These are phyloP conservation scores for Cladobotryum protrusum DNA, from an alignment of 2,329 filamentous ascomycete species.

Conservation along the genomic window DNA sequence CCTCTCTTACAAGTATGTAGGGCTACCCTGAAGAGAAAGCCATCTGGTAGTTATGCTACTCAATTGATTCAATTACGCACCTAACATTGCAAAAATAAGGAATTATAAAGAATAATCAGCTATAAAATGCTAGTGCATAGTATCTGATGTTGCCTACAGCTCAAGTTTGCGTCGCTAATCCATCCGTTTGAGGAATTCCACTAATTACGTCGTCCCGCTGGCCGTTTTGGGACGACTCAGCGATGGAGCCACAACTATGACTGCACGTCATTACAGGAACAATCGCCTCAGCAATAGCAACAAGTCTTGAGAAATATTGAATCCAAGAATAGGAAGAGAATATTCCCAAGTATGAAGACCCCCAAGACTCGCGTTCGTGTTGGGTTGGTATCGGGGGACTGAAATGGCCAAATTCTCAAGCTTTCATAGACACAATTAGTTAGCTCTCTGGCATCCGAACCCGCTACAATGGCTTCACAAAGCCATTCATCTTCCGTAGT, in stretches of 20 bases:
- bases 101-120: too few species aligned
- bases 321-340: neutral
- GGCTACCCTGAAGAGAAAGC: too few species aligned
- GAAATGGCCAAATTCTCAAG: too few species aligned
- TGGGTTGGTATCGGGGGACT: too few species aligned
- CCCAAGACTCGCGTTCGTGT: too few species aligned
- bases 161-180: neutral
- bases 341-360: too few species aligned
- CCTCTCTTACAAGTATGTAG: too few species aligned
- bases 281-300: too few species aligned
- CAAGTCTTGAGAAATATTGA: neutral
- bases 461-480: slow-evolving; percentile 10
- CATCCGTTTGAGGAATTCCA: neutral
- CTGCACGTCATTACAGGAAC: too few species aligned
- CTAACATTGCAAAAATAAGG: too few species aligned
- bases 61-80: too few species aligned
- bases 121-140: neutral
- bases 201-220: neutral
- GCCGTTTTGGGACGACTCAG: neutral
- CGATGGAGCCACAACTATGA: neutral
- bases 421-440: too few species aligned
- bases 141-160: neutral
- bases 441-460: neutral
- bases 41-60: neutral
- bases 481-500: slow-evolving; percentile 17